These are phyloP conservation scores for Phytophthora constricta DNA, from an alignment of 352 stramenopile species.

Conservation along the genomic window DNA sequence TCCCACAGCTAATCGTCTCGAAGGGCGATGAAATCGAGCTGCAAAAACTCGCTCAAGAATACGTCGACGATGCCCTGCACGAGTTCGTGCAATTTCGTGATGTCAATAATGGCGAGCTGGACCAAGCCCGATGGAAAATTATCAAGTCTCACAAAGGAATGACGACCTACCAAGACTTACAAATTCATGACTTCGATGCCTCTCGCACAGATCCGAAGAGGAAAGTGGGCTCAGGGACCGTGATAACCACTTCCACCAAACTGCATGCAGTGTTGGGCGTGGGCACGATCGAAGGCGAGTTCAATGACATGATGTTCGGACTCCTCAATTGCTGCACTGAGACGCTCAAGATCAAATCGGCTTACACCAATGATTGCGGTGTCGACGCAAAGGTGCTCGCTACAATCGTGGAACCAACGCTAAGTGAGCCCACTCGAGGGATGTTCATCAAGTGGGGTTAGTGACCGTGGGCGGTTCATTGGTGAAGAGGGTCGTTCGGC, in stretches of 20 bases:
- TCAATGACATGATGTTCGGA: slow-evolving; percentile 48
- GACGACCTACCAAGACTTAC: slow-evolving; percentile 15
- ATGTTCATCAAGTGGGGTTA: slow-evolving; percentile 46
- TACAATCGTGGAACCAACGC: slow-evolving; percentile 30
- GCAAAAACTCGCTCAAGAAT: slow-evolving; percentile 14
- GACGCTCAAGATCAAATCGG: slow-evolving; percentile 41
- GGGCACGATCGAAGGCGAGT: slow-evolving; percentile 30
- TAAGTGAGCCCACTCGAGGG: slow-evolving; percentile 37
- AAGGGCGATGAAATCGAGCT: slow-evolving; percentile 23
- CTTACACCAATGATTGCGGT: slow-evolving; percentile 37
- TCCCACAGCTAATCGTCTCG: slow-evolving; percentile 30
- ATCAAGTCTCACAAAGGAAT: slow-evolving; percentile 23
- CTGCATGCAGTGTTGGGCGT: slow-evolving; percentile 12
- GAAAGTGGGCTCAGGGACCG: slow-evolving; percentile 10
- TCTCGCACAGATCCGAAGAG: slow-evolving; percentile 7
- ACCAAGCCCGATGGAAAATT: slow-evolving; percentile 37
- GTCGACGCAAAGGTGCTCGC: slow-evolving; percentile 40
- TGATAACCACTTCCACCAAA: slow-evolving; percentile 6
- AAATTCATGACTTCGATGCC: slow-evolving; percentile 6
- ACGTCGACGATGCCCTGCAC: slow-evolving; percentile 34
- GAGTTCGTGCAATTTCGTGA: slow-evolving; percentile 37
- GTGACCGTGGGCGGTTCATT: slow-evolving; percentile 8
- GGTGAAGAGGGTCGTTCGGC: slow-evolving; percentile 16
- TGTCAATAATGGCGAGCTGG: slow-evolving; percentile 28
- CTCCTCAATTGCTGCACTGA: slow-evolving; percentile 36